These are phyloP conservation scores for Haematococcus sp. DNA, from an alignment of 139 green algal genomes.

Conservation along the genomic window DNA sequence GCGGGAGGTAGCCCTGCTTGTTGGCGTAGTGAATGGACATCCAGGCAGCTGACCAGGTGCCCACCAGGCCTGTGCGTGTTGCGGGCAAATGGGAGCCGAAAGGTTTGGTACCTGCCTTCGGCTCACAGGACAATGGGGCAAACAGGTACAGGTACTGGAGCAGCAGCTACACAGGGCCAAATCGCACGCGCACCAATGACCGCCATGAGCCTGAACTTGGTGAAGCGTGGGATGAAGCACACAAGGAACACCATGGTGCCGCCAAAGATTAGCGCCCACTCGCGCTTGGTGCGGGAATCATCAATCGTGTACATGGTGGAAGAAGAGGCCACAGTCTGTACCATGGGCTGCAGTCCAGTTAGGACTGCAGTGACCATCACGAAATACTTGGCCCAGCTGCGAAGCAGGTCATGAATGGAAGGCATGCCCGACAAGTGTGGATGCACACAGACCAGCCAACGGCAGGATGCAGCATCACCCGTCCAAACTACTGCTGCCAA, in stretches of 20 bases:
- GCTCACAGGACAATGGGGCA: too few species aligned
- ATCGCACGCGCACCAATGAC: not conserved
- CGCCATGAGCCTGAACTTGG: constrained; percentile 1
- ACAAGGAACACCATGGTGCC: constrained; percentile 12
- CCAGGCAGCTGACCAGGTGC: constrained; percentile 4
- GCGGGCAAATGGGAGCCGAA: not conserved
- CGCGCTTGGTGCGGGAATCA: constrained; percentile 7
- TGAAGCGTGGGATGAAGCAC: constrained; percentile 11
- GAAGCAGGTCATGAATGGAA: too few species aligned
- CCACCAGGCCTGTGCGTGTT: not conserved
- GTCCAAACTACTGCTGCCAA: not conserved
- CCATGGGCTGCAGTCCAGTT: not conserved
- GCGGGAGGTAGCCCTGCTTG: not conserved
- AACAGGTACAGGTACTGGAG: too few species aligned
- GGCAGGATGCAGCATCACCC: too few species aligned
- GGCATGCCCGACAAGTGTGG: too few species aligned
- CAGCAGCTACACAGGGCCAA: too few species aligned
- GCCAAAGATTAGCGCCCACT: constrained; percentile 23
- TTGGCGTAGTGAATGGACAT: not conserved
- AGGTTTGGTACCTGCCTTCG: too few species aligned
- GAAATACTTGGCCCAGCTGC: constrained; percentile 5
- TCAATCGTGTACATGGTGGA: constrained; percentile 16
- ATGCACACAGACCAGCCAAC: too few species aligned
- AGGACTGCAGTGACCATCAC: not conserved
- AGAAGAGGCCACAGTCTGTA: constrained; percentile 14